Base-by-base conservation (phyloP, 305 asterid genomes). In the Fraxinus xanthoxyloides region DNA sequence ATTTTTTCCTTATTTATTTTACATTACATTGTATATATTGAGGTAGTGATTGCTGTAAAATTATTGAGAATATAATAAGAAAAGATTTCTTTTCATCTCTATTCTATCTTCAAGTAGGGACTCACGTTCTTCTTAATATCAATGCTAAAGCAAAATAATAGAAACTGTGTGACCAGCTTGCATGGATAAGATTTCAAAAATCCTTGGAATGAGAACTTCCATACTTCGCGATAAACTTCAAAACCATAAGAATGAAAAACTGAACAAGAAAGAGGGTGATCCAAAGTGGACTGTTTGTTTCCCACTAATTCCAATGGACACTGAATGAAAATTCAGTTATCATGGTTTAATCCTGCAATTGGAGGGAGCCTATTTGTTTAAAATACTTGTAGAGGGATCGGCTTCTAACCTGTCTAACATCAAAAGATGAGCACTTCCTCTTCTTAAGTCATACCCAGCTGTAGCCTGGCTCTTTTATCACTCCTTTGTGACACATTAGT, bases 391-490 rank as follows among this genome's bases (percentile, higher is more conserved):
- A 59, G 69, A 7, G 69, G 30, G 30, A 59, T 59, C 28, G 1
- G 15, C 69, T 7, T 2, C 30, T 59, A 59, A 56, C 67, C 67
- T 56, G 67, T 56, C 24, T 6, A 56, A 59, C 30, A 59, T 51
- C 63, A 51, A 51, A 51, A 51, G 9, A 51, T 51, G 24, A 51
- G 8, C 9, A 51, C 63, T 5, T 51, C 8, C 34, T 65, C 32
- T 63, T 24, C 0, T 24, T 48, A 28, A 67, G 34, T 89, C 89
- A 89, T 83, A 91, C 70, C 92, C 95, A 81, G 81, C 93, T 93
- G 86, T 46, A 82, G 34, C 90, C 93, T 13, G 93, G 89, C 51
- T 69, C 81, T 85, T 93, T 93, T 80, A 77, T 85, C 86, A 89
- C 87, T 43, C 91, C 87, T 80, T 85, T 89, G 61, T 84, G 85